phyloP scores from a whole-genome alignment of 2,329 filamentous ascomycete genomes.

The Neodidymelliopsis sp. region DNA sequence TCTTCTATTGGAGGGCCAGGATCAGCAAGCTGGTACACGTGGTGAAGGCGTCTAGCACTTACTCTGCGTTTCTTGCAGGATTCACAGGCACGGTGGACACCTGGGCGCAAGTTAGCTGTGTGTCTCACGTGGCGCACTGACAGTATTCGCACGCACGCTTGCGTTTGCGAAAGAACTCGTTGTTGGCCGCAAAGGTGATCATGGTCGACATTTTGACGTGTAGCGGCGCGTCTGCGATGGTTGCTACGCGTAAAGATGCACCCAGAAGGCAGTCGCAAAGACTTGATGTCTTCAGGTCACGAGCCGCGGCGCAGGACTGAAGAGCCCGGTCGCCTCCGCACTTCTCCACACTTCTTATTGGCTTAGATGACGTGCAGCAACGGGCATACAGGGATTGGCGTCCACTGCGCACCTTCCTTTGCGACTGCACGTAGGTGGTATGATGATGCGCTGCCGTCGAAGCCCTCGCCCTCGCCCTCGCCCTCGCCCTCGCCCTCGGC shows the following conservation, averaged over 20 bases:
- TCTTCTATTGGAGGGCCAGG: slow-evolving; percentile 40
- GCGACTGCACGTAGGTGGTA: slow-evolving; percentile 8
- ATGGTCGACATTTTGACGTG: slow-evolving; percentile 48
- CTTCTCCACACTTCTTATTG: slow-evolving; percentile 20
- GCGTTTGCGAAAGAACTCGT: slow-evolving; percentile 54
- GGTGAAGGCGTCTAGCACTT: slow-evolving; percentile 20
- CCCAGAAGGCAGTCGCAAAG: slow-evolving; percentile 18
- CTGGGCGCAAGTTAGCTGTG: slow-evolving; percentile 38
- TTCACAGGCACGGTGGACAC: slow-evolving; percentile 54
- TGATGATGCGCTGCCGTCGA: slow-evolving; percentile 5
- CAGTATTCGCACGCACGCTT: slow-evolving; percentile 44
- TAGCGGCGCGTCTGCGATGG: slow-evolving; percentile 13
- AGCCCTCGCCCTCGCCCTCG: too few species aligned
- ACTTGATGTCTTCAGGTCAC: slow-evolving; percentile 32
- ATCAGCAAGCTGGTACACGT: slow-evolving; percentile 9
- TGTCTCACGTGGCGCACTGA: slow-evolving; percentile 25
- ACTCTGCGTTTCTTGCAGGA: slow-evolving; percentile 55
- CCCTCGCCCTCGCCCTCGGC: too few species aligned
- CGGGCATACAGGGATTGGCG: slow-evolving; percentile 17
- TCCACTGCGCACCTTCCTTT: slow-evolving; percentile 1
- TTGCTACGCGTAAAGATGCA: slow-evolving; percentile 16
- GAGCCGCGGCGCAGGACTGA: slow-evolving; percentile 28
- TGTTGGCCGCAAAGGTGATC: slow-evolving; percentile 56
- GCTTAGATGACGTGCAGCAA: slow-evolving; percentile 8
- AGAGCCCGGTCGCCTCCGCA: slow-evolving; percentile 20